These are phyloP conservation scores for Malassezia dermatis DNA, from an alignment of 1,284 basidiomycete genomes.

Conservation along the genomic window DNA sequence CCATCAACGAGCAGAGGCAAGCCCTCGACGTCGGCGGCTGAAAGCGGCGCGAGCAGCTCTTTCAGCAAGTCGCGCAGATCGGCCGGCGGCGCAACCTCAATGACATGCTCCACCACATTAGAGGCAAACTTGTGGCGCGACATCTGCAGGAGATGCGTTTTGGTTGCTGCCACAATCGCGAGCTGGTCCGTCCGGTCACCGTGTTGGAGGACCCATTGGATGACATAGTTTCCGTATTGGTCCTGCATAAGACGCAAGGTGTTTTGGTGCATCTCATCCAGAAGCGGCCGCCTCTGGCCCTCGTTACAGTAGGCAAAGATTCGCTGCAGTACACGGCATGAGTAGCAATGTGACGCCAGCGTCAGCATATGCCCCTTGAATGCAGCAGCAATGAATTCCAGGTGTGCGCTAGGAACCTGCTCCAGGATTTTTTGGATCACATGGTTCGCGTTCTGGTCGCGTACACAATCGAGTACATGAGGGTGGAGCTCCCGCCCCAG, in stretches of 20 bases:
- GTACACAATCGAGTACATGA: slow-evolving; percentile 74
- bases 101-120: slow-evolving; percentile 89
- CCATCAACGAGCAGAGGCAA: neutral
- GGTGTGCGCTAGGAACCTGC: slow-evolving; percentile 57
- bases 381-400: slow-evolving; percentile 61
- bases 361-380: slow-evolving; percentile 76
- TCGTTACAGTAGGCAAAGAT: slow-evolving; percentile 63
- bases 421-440: slow-evolving; percentile 54
- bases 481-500: slow-evolving; percentile 61
- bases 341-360: slow-evolving; percentile 80
- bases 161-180: slow-evolving; percentile 62
- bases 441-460: slow-evolving; percentile 89
- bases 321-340: slow-evolving; percentile 87
- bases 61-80: slow-evolving; percentile 63
- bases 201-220: slow-evolving; percentile 82
- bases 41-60: slow-evolving; percentile 60
- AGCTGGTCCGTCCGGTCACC: slow-evolving; percentile 63
- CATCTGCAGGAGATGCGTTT: slow-evolving; percentile 63
- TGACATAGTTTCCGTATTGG: slow-evolving; percentile 67
- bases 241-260: slow-evolving; percentile 50
- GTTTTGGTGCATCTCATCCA: slow-evolving; percentile 73
- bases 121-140: slow-evolving; percentile 79
- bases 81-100: slow-evolving; percentile 59
- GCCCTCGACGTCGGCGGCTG: neutral
- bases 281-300: slow-evolving; percentile 59